Base-by-base conservation (phyloP, 108 stramenopile genomes). In the Parietichytrium sp. region DNA sequence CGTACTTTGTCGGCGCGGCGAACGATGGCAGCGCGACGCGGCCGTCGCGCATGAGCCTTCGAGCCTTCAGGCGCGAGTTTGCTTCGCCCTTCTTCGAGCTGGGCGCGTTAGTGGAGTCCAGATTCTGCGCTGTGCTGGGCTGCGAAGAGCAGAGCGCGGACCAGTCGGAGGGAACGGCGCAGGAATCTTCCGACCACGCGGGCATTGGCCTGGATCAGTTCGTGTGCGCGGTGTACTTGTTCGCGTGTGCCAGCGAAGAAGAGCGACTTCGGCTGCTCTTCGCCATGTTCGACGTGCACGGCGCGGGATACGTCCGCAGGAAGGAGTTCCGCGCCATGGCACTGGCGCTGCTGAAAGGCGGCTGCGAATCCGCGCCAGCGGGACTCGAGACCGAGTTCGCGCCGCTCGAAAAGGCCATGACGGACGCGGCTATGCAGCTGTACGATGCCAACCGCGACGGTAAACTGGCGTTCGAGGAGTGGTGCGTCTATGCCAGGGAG, bases 301-400 rank as follows among this genome's bases (percentile, higher is more conserved):
- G 61, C 16, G 45, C 38, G 23, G 45, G 45, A n/a, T 72, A 45
- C 42, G 45, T 72, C 2, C 61, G 61, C 42, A 72, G 45, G 61
- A 42, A 72, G 61, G 38, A 42, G 10, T 72, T 72, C 61, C 61
- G 61, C 42, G 61, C 45, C 13, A 72, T 72, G 61, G 61, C 33
- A 13, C 13, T 2, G 2, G 61, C 36, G 25, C 38, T 72, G 0
- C 38, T 42, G 20, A 72, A 72, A 25, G 61, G 61, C 45, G 12
- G 45, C 20, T 25, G 36, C 38, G 33, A 38, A n/a, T 10, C 6
- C 20, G 38, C 45, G 13, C 61, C 61, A 0, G 61, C 36, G 33
- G 45, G 6, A 10, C 45, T 72, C 45, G 61, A 72, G 23, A 42
- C 36, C 15, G 61, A 72, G 6, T 72, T 72, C 20, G 61, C 61